Percentiles rank a stretch among this genome's conserved stretches.
Evolutionary conservation across 2,329 filamentous ascomycete genomes (phyloP).

Genomic region (Aspergillus bombycis): DNA sequence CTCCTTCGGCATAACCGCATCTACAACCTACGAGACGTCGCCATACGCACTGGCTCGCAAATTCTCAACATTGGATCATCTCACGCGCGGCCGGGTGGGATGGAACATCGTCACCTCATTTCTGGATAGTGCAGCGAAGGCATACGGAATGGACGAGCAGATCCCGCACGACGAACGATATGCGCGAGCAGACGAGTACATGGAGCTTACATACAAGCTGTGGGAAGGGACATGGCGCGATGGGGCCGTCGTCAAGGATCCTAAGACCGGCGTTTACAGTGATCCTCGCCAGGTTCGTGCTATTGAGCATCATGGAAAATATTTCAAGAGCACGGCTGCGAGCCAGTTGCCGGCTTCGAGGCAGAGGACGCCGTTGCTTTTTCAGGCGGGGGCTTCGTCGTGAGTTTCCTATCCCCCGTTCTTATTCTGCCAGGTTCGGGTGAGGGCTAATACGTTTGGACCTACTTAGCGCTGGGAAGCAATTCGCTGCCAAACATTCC

Average conservation of each 20-base stretch:
- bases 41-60: conserved; percentile 56
- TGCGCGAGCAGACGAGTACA: conserved; percentile 48
- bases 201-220: conserved; percentile 47
- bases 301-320: conserved; percentile 37
- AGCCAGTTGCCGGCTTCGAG: conserved; percentile 35
- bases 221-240: conserved; percentile 56
- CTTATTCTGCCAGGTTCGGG: rapidly evolving
- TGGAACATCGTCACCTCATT: conserved; percentile 56
- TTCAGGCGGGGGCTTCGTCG: conserved; percentile 48
- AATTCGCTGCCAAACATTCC: conserved; percentile 43
- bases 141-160: conserved; percentile 43
- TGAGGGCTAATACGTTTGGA: neutral
- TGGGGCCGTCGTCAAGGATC: conserved; percentile 29
- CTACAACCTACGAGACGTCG: conserved; percentile 53
- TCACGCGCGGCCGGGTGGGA: conserved; percentile 52
- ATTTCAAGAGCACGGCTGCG: conserved; percentile 39
- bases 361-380: conserved; percentile 50
- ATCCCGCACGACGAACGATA: conserved; percentile 52
- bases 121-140: conserved; percentile 46
- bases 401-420: neutral
- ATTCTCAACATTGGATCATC: conserved; percentile 56
- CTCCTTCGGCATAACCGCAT: conserved; percentile 54
- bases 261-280: conserved; percentile 18
- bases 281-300: conserved; percentile 24
- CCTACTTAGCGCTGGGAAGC: conserved; percentile 37